Evolutionary conservation across 2,329 filamentous ascomycete genomes (phyloP).

Genomic region (Daldinia eschscholtzii): DNA sequence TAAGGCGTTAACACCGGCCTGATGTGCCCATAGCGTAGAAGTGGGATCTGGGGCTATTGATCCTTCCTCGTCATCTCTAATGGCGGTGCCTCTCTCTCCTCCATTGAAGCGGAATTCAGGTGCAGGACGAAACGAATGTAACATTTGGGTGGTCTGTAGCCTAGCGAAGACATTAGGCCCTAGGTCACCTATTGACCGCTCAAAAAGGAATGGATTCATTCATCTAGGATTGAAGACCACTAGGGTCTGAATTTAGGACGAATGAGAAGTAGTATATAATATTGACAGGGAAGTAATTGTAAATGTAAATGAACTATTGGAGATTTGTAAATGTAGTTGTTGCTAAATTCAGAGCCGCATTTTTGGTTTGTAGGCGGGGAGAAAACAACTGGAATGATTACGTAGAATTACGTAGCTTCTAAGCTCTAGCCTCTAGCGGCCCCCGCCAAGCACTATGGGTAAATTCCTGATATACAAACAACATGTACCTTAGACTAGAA

Average conservation of each 20-base stretch:
- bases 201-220: conserved; percentile 82
- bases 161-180: conserved; percentile 73
- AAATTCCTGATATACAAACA: background rate
- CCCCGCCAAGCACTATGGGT: conserved; percentile 31
- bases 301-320: background rate
- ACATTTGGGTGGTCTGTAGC: conserved; percentile 73
- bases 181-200: conserved; percentile 79
- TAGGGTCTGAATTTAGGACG: conserved; percentile 18
- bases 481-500: background rate
- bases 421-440: background rate
- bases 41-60: conserved; percentile 49
- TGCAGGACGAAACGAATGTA: conserved; percentile 76
- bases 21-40: conserved; percentile 72
- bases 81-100: conserved; percentile 57
- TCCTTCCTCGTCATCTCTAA: conserved; percentile 47
- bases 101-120: conserved; percentile 79
- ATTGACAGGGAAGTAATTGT: conserved; percentile 1
- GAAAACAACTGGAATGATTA: conserved; percentile 29
- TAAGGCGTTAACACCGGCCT: conserved; percentile 82
- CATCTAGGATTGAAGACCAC: conserved; percentile 40
- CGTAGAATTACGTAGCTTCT: conserved; percentile 22
- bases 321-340: conserved; percentile 30
- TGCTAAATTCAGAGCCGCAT: conserved; percentile 38
- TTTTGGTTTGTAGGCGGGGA: conserved; percentile 19
- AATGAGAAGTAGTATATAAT: background rate